Evolutionary conservation across 208 protist species (phyloP).

Genomic region (Spongospora subterranea): DNA sequence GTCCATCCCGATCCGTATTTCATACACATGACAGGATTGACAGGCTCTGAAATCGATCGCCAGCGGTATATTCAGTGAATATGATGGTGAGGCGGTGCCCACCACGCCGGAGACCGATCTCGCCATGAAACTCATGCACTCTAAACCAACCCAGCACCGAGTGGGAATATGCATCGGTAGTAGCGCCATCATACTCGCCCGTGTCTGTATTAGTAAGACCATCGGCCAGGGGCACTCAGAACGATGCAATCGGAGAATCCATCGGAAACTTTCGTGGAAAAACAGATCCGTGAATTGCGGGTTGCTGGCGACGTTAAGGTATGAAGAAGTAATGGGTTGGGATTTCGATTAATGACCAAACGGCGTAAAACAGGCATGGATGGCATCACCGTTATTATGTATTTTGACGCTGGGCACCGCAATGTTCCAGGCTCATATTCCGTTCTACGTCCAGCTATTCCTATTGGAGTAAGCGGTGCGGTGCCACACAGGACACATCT

Average conservation of each 20-base stretch:
- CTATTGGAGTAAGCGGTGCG: conserved; percentile 7
- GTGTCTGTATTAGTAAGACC: no score
- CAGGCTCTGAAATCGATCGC: not conserved
- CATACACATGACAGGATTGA: not conserved
- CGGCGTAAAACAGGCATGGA: not conserved
- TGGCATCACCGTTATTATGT: not conserved
- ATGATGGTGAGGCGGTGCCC: not conserved
- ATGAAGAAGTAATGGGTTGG: no score
- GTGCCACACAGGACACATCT: not conserved
- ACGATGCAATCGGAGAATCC: no score
- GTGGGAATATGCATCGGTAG: not conserved
- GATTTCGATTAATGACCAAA: no score
- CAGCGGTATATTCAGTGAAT: not conserved
- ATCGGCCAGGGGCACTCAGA: no score
- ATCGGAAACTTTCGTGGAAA: no score
- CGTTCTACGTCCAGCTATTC: not conserved
- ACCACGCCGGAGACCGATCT: not conserved
- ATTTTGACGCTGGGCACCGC: not conserved
- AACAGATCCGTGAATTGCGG: no score
- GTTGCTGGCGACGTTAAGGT: no score
- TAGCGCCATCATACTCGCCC: not conserved
- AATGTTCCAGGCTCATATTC: not conserved
- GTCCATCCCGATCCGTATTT: no score
- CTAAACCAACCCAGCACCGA: conserved; percentile 21
- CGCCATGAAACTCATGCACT: not conserved